Base-by-base conservation (phyloP, 2,329 filamentous ascomycete species). In the Hirsutella minnesotensis region DNA sequence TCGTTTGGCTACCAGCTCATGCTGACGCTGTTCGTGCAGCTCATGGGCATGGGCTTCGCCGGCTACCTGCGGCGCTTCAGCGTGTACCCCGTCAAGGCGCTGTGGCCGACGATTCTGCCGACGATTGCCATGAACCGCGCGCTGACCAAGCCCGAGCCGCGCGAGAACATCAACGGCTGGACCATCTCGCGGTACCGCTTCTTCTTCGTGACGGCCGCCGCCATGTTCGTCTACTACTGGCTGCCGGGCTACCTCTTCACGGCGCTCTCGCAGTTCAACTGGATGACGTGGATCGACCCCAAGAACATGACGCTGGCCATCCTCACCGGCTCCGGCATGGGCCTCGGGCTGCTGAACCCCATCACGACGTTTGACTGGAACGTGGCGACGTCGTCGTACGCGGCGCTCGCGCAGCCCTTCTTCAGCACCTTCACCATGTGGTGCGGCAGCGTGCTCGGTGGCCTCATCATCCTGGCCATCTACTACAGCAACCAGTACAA, bases 261-360 rank as follows among this genome's bases (percentile, higher is more conserved):
- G 5, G 69, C 67, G 13, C 49, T 76, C 21, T 57, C 62, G 4
- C 54, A 62, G 24, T 76, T 77, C 54, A 71, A 65, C 55, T 77
- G 72, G 70, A 65, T 75, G 46, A 67, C 69, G 0, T 77, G 72
- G 72, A 76, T 77, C 42, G 57, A 65, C 0, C 71, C 72, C 0
- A 47, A 59, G 12, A 69, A 68, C 45, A 53, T 61, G 30, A 56
- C 54, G 16, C 52, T 69, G 39, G 61, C 57, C 35, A 58, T 61
- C 12, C 53, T 70, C 38, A 65, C 64, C 9, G 68, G 68, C 3
- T 63, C 60, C n/a, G 57, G 57, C n/a, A 57, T 60, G 18, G 68
- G 68, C 5, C 46, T 66, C 16, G 64, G 64, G 13, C 38, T 51
- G 19, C 45, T 65, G 44, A 64, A 65, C 46, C 59, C 60, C 7